Base-by-base conservation (phyloP, 78 protist species). In the Chrysochromulina tobinii region DNA sequence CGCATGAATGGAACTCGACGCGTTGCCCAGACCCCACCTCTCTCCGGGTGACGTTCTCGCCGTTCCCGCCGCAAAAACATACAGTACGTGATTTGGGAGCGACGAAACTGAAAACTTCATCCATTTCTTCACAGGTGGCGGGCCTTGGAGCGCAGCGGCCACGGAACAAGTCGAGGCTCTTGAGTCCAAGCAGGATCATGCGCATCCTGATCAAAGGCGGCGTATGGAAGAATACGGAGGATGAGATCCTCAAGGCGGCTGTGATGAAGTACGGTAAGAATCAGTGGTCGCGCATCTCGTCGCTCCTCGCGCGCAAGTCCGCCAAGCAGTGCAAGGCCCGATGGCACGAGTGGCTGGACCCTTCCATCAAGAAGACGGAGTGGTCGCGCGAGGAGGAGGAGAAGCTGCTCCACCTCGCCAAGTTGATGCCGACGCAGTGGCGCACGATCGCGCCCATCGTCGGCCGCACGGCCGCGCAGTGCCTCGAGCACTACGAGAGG, bases 321-420 rank as follows among this genome's bases (percentile, higher is more conserved):
- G 99, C 99, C 27, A 96, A 97, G 59, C 99, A 99, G 84, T 99
- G 99, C 94, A 98, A 99, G 92, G 99, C 97, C 2, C 91, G 99
- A 0, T 99, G 99, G 99, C 54, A 89, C 81, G 98, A 98, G 90
- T 99, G 99, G 99, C 97, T 99, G 38, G 99, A 99, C 72, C 99
- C 99, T 27, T 57, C 92, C 55, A 98, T 99, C n/a, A 98, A 99
- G 89, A 99, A 99, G 92, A 98, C 99, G 8, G 99, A 99, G 88
- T 99, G 99, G 99, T 93, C 97, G 0, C 86, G 94, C 23, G 99
- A 99, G 87, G 99, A 99, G 64, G 99, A 99, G 48, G 99, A 99
- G 81, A 98, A 97, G 94, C 97, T 99, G 54, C 93, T 99, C 25
- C 99, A 98, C 86, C 90, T 98, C 18, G 99, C 98, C n/a, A 98